A percentile compares a stretch with the other conserved stretches of the same genome.
Conservation (phyloP, 2,329 filamentous ascomycete genomes). For the Pestalotiopsis sp. region DNA sequence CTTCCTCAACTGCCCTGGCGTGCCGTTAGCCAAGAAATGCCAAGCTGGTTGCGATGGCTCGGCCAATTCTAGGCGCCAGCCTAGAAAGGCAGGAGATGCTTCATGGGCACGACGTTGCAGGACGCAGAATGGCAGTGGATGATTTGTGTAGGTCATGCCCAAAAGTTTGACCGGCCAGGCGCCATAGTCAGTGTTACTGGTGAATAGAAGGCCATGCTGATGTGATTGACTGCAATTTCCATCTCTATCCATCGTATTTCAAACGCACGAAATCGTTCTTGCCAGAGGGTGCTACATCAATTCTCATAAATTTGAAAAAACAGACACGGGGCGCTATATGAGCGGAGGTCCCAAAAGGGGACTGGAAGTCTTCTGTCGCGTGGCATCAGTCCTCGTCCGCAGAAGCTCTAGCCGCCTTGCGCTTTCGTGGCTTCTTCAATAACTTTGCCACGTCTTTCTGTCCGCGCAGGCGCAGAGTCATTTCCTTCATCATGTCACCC, state of each 20-base stretch:
- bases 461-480: slow-evolving; percentile 73
- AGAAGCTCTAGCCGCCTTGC: slow-evolving; percentile 18
- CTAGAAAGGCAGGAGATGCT: slow-evolving; percentile 3
- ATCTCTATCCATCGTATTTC: too few species aligned
- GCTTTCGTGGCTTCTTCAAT: slow-evolving; percentile 53
- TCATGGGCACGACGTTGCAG: neutral
- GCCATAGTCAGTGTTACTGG: neutral
- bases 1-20: slow-evolving; percentile 1
- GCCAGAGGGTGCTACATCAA: too few species aligned
- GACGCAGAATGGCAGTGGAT: neutral
- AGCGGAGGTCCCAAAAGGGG: neutral
- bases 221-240: too few species aligned
- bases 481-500: slow-evolving; percentile 79
- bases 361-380: neutral
- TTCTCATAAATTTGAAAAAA: too few species aligned
- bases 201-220: neutral
- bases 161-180: neutral
- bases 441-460: slow-evolving; percentile 70
- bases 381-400: neutral
- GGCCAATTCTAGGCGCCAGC: neutral
- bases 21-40: slow-evolving; percentile 8
- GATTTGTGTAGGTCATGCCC: neutral
- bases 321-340: too few species aligned
- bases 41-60: neutral
- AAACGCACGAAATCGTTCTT: too few species aligned